Conservation (phyloP, 331 rosid genomes). For the Quercus tomentella region DNA sequence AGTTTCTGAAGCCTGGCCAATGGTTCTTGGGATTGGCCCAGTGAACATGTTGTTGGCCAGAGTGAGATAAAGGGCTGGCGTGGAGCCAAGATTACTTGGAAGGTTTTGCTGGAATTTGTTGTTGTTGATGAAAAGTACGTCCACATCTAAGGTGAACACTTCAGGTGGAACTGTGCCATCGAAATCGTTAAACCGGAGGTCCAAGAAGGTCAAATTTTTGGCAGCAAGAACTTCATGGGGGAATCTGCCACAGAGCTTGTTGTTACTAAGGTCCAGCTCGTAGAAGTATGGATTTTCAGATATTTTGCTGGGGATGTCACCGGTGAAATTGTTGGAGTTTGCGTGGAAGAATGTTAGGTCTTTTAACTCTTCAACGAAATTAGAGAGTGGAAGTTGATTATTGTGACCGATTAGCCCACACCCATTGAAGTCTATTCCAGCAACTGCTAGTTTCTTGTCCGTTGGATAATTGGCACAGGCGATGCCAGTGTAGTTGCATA, state of each 20-base stretch:
- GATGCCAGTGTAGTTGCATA: conserved; percentile 34
- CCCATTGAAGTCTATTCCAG: conserved; percentile 61
- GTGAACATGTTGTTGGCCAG: conserved; percentile 60
- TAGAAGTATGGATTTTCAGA: conserved; percentile 18
- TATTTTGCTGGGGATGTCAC: conserved; percentile 17
- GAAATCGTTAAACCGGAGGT: conserved; percentile 49
- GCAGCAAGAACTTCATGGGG: conserved; percentile 32
- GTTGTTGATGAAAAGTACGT: conserved; percentile 67
- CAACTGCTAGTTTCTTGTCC: background rate
- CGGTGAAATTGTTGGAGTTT: conserved; percentile 67
- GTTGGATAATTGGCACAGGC: conserved; percentile 14
- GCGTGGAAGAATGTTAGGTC: conserved; percentile 63
- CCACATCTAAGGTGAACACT: conserved; percentile 30
- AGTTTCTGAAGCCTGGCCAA: conserved; percentile 44
- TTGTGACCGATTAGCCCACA: background rate
- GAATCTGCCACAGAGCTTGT: conserved; percentile 32
- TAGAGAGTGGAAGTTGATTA: conserved; percentile 4
- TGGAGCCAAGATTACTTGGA: conserved; percentile 47
- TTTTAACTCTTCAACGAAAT: conserved; percentile 24
- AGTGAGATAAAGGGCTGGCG: conserved; percentile 61
- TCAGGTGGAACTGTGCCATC: conserved; percentile 22
- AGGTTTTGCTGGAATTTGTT: conserved; percentile 24
- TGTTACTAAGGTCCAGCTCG: conserved; percentile 86
- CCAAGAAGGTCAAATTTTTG: conserved; percentile 40
- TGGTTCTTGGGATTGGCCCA: conserved; percentile 58